These are phyloP conservation scores for Monilinia fructigena DNA, from an alignment of 2,329 filamentous ascomycete species.

Conservation along the genomic window DNA sequence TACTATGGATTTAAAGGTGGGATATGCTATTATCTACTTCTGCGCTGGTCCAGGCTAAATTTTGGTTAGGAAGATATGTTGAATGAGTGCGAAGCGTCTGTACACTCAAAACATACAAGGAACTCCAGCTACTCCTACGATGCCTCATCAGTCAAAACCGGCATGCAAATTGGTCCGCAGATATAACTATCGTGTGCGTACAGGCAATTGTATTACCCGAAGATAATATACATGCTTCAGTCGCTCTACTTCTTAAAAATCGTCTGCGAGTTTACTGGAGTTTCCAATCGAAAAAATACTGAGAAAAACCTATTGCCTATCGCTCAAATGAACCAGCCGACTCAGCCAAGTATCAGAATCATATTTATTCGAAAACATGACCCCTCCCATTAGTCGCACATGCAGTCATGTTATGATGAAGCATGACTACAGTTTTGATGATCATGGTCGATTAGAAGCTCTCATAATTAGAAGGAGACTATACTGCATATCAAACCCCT, in stretches of 20 bases:
- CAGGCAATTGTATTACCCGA: background rate
- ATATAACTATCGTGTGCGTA: background rate
- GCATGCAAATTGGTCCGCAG: background rate
- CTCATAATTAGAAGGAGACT: background rate
- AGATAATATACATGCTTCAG: background rate
- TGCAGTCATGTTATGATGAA: background rate
- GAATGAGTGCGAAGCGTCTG: background rate
- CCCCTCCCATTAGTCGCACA: background rate
- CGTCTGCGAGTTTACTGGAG: background rate
- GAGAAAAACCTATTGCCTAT: background rate
- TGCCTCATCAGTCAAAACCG: background rate
- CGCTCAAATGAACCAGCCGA: background rate
- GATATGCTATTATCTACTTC: background rate
- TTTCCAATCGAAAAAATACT: background rate
- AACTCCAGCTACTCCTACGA: background rate
- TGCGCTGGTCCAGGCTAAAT: background rate
- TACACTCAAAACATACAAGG: background rate
- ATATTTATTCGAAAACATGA: background rate
- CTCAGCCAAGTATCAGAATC: background rate
- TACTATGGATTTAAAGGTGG: background rate
- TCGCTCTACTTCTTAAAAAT: background rate
- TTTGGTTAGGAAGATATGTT: background rate
- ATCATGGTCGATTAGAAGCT: background rate
- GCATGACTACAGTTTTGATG: background rate
- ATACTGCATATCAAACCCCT: background rate